Base-by-base conservation (phyloP, 148 eudicot species). In the Vaccinium darrowii region DNA sequence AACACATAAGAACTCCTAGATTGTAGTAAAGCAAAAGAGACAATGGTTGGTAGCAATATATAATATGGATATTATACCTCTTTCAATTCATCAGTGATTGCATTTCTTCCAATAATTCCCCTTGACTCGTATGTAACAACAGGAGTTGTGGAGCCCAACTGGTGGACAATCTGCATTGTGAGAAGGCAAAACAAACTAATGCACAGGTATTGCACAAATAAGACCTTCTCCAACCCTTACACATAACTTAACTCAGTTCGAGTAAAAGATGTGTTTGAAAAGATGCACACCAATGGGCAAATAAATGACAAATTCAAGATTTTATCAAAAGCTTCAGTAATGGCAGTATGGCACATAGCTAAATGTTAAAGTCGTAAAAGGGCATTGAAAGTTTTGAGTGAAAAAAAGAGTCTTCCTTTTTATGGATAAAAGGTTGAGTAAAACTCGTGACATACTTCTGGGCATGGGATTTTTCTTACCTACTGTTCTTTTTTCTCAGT, bases 51-150 rank as follows among this genome's bases (percentile, higher is more conserved):
- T 11, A 25, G 13, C 18, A 79, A 83, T 67, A 84, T 76, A 81
- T 27, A 79, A 8, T 54, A 65, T 49, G 33, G 21, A 57, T 19
- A 36, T 19, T 14, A 71, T 4, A 95, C 99, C 98, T 95, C 99
- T 19, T 60, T 58, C 71, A 97, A 91, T 87, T 89, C 86, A 86
- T 90, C 85, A 47, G 93, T 89, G 50, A 77, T 33, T 58, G 92
- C 94, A 62, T 95, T 87, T 84, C 89, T 93, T 76, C 99, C 99
- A 54, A 95, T 89, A 33, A 97, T 76, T 74, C 99, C 99, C 82
- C 52, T 80, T 27, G 91, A 82, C 27, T 81, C 78, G 84, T 90
- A 92, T 18, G 93, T 88, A 85, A 97, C 86, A 78, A 95, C 84
- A 3, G 98, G 98, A 82, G 89, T 88, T n/a, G n/a, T 52, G 63